phyloP scores from a whole-genome alignment of 805 yeast genomes.

The Groenewaldozyma tartarivorans region DNA sequence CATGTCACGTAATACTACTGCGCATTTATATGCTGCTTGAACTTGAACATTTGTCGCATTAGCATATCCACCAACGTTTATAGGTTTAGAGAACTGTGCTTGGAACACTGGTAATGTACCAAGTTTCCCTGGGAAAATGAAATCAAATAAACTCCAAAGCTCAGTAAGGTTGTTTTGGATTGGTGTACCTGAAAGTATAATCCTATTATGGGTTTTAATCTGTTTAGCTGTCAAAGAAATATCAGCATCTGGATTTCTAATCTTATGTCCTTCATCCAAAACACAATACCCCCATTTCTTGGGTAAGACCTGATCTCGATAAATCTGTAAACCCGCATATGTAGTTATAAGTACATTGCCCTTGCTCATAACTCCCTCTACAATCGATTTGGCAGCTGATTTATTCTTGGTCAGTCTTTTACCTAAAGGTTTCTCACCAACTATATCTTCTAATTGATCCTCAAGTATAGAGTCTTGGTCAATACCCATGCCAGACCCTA shows the following conservation, averaged over 20 bases:
- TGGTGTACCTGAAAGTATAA: constrained; percentile 92
- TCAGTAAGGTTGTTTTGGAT: constrained; percentile 89
- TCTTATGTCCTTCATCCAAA: constrained; percentile 94
- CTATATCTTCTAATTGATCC: constrained; percentile 19
- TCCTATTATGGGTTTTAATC: constrained; percentile 70
- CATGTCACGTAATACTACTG: constrained; percentile 77
- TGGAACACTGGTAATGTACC: constrained; percentile 95
- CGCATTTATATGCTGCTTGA: constrained; percentile 93
- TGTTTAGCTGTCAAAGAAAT: constrained; percentile 81
- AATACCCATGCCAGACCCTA: constrained; percentile 75
- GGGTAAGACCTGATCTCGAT: constrained; percentile 53
- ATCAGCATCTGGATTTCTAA: constrained; percentile 86
- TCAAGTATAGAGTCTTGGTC: constrained; percentile 21
- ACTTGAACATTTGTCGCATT: constrained; percentile 94
- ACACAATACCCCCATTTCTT: constrained; percentile 83
- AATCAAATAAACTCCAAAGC: constrained; percentile 91
- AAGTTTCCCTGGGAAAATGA: constrained; percentile 85
- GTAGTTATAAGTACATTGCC: constrained; percentile 90
- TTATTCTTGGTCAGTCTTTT: constrained; percentile 31
- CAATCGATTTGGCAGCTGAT: constrained; percentile 27
- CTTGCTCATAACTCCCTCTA: constrained; percentile 47
- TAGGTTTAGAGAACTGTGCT: constrained; percentile 84
- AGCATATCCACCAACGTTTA: constrained; percentile 96
- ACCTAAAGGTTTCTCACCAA: constrained; percentile 17
- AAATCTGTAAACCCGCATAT: constrained; percentile 73